These are phyloP conservation scores for Opeltia flavorubescens DNA, from an alignment of 495 filamentous ascomycete genomes.

Conservation along the genomic window DNA sequence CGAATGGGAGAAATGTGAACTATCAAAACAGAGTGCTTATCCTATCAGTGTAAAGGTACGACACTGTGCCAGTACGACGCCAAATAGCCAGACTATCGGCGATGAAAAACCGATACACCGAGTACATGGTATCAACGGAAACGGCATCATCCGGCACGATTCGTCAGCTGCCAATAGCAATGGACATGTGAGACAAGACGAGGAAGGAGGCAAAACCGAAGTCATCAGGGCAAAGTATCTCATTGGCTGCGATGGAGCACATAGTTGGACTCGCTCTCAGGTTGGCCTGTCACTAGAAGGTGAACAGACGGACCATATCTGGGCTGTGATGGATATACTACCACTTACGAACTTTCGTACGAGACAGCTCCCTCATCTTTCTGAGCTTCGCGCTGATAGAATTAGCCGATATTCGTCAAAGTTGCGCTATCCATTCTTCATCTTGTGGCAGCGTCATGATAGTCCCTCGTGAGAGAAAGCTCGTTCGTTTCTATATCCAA, in stretches of 20 bases:
- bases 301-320: conserved; percentile 57
- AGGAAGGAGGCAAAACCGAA: neutral
- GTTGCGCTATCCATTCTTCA: conserved; percentile 38
- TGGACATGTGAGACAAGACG: neutral
- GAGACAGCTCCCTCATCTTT: neutral
- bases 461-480: conserved; percentile 48
- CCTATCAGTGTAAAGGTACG: conserved; percentile 4
- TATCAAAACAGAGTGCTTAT: neutral
- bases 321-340: conserved; percentile 73
- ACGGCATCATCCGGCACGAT: no score
- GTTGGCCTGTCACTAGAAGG: conserved; percentile 61
- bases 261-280: conserved; percentile 50
- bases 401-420: conserved; percentile 33
- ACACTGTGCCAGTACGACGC: neutral
- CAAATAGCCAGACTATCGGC: neutral
- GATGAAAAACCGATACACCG: neutral
- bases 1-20: neutral
- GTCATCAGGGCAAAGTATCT: conserved; percentile 19
- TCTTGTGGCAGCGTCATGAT: conserved; percentile 39
- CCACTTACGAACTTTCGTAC: conserved; percentile 52
- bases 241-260: conserved; percentile 64
- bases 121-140: no score
- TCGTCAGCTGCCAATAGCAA: neutral
- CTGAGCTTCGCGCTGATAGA: neutral
- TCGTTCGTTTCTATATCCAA: conserved; percentile 50